phyloP scores from a whole-genome alignment of 2,329 filamentous ascomycete species.

The Aspergillus amoenus region DNA sequence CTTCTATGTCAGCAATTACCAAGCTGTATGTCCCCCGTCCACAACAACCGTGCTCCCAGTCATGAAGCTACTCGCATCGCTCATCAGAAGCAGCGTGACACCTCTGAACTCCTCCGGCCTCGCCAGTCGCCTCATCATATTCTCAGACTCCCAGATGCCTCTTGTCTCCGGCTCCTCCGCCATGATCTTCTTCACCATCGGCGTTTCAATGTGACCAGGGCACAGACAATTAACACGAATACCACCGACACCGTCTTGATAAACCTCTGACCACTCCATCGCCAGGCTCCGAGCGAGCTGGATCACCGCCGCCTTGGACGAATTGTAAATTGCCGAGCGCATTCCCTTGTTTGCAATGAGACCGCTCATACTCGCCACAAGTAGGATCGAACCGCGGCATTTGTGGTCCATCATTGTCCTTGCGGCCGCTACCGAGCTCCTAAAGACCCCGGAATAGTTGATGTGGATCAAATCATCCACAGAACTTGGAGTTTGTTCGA shows the following conservation, averaged over 20 bases:
- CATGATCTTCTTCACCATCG: conserved; percentile 82
- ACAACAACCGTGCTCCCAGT: conserved; percentile 68
- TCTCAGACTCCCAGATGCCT: conserved; percentile 44
- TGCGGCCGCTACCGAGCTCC: conserved; percentile 48
- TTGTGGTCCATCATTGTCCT: conserved; percentile 51
- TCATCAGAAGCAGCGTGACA: conserved; percentile 66
- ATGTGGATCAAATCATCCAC: conserved; percentile 47
- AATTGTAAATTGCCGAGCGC: conserved; percentile 50
- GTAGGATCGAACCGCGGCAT: conserved; percentile 48
- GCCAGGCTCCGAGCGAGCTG: conserved; percentile 53
- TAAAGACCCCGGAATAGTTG: conserved; percentile 52
- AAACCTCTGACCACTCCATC: conserved; percentile 46
- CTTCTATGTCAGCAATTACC: conserved; percentile 23
- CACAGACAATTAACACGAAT: conserved; percentile 56
- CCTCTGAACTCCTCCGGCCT: conserved; percentile 60
- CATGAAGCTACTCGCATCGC: conserved; percentile 69
- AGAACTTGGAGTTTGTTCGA: conserved; percentile 42
- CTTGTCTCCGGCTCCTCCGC: conserved; percentile 66
- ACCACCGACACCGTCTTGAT: conserved; percentile 36
- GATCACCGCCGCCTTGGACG: conserved; percentile 55
- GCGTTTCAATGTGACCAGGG: conserved; percentile 57
- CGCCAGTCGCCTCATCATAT: conserved; percentile 55
- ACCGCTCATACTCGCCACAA: conserved; percentile 54
- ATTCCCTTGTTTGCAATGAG: conserved; percentile 50
- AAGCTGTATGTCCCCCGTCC: conserved; percentile 66